Evolutionary conservation across 208 protist species (phyloP).

Genomic region (Wallacemonas sp.): DNA sequence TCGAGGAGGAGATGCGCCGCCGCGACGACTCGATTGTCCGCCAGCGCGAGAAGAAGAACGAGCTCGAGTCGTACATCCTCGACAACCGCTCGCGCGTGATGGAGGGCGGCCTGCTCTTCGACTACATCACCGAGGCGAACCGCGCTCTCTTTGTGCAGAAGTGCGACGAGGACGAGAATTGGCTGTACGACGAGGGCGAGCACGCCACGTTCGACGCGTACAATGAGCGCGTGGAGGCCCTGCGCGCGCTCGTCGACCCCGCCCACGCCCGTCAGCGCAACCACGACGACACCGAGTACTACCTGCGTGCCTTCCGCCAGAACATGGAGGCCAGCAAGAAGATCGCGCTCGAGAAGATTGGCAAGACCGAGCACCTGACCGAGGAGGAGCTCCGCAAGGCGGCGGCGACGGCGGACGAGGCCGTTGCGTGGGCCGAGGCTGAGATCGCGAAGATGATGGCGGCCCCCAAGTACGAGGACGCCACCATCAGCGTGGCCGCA

Average conservation of each 20-base stretch:
- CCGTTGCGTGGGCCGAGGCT: slow-evolving; percentile 52
- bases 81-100: slow-evolving; percentile 68
- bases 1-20: slow-evolving; percentile 81
- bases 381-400: slow-evolving; percentile 76
- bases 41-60: slow-evolving; percentile 89
- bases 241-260: slow-evolving; percentile 84
- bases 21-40: slow-evolving; percentile 62
- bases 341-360: slow-evolving; percentile 55
- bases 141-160: slow-evolving; percentile 56
- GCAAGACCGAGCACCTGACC: slow-evolving; percentile 72
- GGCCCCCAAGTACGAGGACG: slow-evolving; percentile 47
- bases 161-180: slow-evolving; percentile 79
- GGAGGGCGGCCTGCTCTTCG: slow-evolving; percentile 64
- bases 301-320: slow-evolving; percentile 40
- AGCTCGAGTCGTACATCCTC: slow-evolving; percentile 92
- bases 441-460: slow-evolving; percentile 45
- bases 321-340: slow-evolving; percentile 41
- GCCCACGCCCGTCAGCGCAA: slow-evolving; percentile 56
- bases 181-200: slow-evolving; percentile 92
- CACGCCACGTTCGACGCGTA: slow-evolving; percentile 68
- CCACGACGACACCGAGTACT: slow-evolving; percentile 72
- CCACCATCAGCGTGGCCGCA: slow-evolving; percentile 32
- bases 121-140: slow-evolving; percentile 63
- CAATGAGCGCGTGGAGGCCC: slow-evolving; percentile 57
- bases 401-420: slow-evolving; percentile 55